Evolutionary conservation across 139 green algal genomes (phyloP).

Genomic region (Ettlia oleoabundans): DNA sequence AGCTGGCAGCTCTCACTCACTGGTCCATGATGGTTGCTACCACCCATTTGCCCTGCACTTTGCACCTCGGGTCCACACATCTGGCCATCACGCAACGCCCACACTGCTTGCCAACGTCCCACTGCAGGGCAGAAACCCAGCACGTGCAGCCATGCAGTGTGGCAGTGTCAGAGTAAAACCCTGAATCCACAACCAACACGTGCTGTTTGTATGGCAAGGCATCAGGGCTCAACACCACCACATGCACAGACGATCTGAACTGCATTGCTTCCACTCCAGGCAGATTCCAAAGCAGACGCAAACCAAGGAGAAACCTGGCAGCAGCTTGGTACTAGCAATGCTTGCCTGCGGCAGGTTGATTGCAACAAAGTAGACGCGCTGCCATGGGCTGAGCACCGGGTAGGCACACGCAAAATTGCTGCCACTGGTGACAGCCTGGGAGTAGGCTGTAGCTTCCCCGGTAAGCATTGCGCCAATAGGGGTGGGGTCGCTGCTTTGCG

Average conservation of each 20-base stretch:
- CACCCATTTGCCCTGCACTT: conserved; percentile 5
- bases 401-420: neutral
- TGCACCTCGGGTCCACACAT: conserved; percentile 19
- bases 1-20: no score
- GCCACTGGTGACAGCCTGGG: neutral
- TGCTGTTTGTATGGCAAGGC: neutral
- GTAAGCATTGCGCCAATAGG: neutral
- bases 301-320: neutral
- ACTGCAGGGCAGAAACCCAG: neutral
- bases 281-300: neutral
- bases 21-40: conserved; percentile 3
- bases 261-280: no score
- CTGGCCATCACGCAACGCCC: conserved; percentile 10
- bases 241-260: no score
- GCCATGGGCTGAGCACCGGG: neutral
- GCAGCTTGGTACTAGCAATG: neutral
- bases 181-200: no score
- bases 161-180: no score
- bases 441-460: neutral
- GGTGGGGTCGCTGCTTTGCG: neutral
- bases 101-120: conserved; percentile 17
- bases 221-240: neutral
- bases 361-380: conserved; percentile 15
- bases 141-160: neutral
- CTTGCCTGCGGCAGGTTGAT: conserved; percentile 12